Conservation (phyloP, 1,284 basidiomycete species). For the Microbotryum silenes-acaulis region DNA sequence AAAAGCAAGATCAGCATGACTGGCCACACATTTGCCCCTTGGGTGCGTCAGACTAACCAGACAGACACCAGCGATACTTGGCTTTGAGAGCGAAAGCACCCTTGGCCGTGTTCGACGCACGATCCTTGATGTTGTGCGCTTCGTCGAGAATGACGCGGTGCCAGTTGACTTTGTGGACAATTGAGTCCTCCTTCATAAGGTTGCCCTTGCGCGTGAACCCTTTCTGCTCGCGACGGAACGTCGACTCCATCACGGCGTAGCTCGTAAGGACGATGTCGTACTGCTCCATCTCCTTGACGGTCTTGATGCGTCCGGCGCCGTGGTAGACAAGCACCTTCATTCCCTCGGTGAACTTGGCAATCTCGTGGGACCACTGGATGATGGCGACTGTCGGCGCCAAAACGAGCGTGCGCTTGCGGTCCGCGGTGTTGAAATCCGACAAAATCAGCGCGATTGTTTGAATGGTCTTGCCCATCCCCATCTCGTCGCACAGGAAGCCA, state of each 20-base stretch:
- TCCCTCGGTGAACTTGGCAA: conserved; percentile 50
- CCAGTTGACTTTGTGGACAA: conserved; percentile 81
- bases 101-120: conserved; percentile 90
- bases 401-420: conserved; percentile 73
- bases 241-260: conserved; percentile 75
- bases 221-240: conserved; percentile 82
- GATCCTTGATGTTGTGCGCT: conserved; percentile 91
- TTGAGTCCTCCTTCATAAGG: conserved; percentile 81
- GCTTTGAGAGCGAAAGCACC: conserved; percentile 81
- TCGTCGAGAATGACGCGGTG: conserved; percentile 73
- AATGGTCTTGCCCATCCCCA: conserved; percentile 96
- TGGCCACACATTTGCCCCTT: conserved; percentile 47
- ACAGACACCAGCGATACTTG: conserved; percentile 87
- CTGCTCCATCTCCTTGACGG: conserved; percentile 63
- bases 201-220: conserved; percentile 82
- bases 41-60: conserved; percentile 63
- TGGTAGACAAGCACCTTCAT: conserved; percentile 79
- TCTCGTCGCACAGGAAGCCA: conserved; percentile 76
- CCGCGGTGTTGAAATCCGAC: conserved; percentile 49
- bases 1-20: not conserved
- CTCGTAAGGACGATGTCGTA: conserved; percentile 63
- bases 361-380: conserved; percentile 98
- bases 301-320: conserved; percentile 54
- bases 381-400: conserved; percentile 78
- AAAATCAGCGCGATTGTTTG: conserved; percentile 90